A percentile compares a stretch with the other conserved stretches of the same genome.
These are phyloP conservation scores for Russula ochroleuca DNA, from an alignment of 768 basidiomycete genomes.

Conservation along the genomic window DNA sequence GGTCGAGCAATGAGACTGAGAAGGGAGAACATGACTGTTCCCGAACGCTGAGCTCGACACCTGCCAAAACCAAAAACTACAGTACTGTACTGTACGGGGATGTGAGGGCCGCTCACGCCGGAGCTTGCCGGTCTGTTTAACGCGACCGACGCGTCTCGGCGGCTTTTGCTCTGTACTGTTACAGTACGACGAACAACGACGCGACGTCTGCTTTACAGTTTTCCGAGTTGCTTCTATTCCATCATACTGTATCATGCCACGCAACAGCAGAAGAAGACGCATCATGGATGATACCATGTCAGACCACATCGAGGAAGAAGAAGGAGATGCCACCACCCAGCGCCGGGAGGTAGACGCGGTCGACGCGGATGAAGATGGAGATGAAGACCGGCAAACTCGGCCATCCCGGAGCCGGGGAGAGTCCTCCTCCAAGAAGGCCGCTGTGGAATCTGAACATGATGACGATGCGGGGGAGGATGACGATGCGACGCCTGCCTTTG, in stretches of 20 bases:
- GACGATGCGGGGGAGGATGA: constrained; percentile 36
- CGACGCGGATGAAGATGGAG: constrained; percentile 43
- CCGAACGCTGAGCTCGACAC: background rate
- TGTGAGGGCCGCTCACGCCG: background rate
- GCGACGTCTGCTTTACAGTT: background rate
- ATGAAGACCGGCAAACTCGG: constrained; percentile 36
- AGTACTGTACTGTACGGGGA: no score
- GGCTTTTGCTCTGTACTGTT: no score
- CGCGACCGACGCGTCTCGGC: background rate
- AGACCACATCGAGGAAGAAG: constrained; percentile 55
- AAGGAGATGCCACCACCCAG: constrained; percentile 34
- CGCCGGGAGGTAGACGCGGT: constrained; percentile 33
- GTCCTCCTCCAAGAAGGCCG: background rate
- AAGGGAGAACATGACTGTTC: constrained; percentile 13
- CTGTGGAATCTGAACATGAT: constrained; percentile 29
- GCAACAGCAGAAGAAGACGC: constrained; percentile 36
- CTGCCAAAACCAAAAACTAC: background rate
- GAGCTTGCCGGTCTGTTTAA: constrained; percentile 14
- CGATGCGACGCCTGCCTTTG: constrained; percentile 39
- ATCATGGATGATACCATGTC: constrained; percentile 49
- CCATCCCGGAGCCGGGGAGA: constrained; percentile 27
- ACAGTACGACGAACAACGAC: background rate
- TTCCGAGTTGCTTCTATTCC: background rate
- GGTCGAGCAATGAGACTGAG: constrained; percentile 16
- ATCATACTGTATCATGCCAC: constrained; percentile 30